Evolutionary conservation across 495 filamentous ascomycete species (phyloP), one percentile per base, ranked within the genome.

Genomic region (Hypoxylon lienhwacheense): DNA sequence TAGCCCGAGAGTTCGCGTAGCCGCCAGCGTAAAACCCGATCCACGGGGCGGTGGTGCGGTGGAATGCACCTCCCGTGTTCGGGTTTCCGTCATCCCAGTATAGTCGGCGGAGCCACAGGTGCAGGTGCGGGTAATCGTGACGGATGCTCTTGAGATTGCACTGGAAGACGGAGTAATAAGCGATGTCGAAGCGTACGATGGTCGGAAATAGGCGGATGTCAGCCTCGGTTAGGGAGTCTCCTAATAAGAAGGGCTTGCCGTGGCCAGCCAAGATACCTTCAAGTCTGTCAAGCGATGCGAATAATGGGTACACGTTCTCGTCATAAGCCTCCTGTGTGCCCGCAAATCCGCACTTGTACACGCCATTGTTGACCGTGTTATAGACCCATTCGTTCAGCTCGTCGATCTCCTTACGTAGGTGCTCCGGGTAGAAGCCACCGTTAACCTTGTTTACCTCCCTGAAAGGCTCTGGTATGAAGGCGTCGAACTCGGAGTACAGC

Each of bases 101-200:
- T 50, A 88, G 63, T 15, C 73, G 66, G 5, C 85, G 71, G 48
- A 89, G 54, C 87, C 87, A 90, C 37, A 70, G 73, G 59, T 90
- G 85, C 34, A 89, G 70, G 44, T 74, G 70, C 19, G 86, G 87
- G 62, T 84, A 92, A 4, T 88, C 88, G 36, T 82, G 83, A 2
- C 89, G 74, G 33, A 92, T 89, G 65, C 87, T 86, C 22, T 83
- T 77, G 15, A 91, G 69, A 64, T 90, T 92, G 64, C 85, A 89
- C 69, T 89, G 87, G 73, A 93, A 92, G 51, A 91, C 86, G 71
- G 90, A 84, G 12, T 89, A 82, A 58, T 92, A 91, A 17, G 88
- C 86, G 6, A 81, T 77, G 54, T 92, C 88, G 70, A 92, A 92
- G 28, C 88, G 85, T 24, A 86, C 72, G 52, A 91, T 83, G 4